Evolutionary conservation across 2,329 filamentous ascomycete species (phyloP).

Genomic region (Aureobasidium sp.): DNA sequence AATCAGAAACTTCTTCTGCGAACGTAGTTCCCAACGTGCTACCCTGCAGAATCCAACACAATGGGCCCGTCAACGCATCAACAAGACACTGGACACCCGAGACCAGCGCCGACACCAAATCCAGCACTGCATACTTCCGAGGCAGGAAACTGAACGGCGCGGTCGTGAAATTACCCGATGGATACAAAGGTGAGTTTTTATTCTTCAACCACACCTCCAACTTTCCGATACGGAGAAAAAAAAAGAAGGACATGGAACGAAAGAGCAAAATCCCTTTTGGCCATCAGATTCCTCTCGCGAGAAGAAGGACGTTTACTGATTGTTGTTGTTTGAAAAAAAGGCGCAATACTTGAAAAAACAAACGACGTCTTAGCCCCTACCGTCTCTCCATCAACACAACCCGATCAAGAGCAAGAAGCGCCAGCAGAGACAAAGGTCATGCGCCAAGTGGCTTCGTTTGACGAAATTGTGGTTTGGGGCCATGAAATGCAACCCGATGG

Average conservation of each 20-base stretch:
- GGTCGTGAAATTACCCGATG: conserved; percentile 58
- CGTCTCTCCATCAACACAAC: neutral
- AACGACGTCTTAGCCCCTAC: conserved; percentile 19
- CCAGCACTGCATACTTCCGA: conserved; percentile 58
- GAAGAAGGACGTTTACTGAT: neutral
- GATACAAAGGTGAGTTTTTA: conserved; percentile 50
- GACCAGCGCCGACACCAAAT: neutral
- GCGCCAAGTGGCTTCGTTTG: conserved; percentile 61
- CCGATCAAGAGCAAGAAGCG: conserved; percentile 36
- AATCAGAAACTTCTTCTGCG: conserved; percentile 21
- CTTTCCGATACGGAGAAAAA: neutral
- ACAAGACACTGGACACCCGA: conserved; percentile 64
- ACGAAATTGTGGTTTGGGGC: conserved; percentile 73
- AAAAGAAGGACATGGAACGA: neutral
- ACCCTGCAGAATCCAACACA: conserved; percentile 73
- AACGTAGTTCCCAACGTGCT: conserved; percentile 62
- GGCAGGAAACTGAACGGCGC: conserved; percentile 72
- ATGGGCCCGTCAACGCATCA: conserved; percentile 60
- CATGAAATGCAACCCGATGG: conserved; percentile 63
- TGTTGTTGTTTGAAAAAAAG: neutral
- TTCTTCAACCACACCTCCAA: neutral
- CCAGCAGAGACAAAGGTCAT: conserved; percentile 50
- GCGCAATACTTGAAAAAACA: conserved; percentile 24
- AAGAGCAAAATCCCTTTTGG: neutral
- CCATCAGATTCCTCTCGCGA: neutral